Evolutionary conservation across 1,139 yeast species (phyloP).

Genomic region (Debaryomycetaceae sp.): DNA sequence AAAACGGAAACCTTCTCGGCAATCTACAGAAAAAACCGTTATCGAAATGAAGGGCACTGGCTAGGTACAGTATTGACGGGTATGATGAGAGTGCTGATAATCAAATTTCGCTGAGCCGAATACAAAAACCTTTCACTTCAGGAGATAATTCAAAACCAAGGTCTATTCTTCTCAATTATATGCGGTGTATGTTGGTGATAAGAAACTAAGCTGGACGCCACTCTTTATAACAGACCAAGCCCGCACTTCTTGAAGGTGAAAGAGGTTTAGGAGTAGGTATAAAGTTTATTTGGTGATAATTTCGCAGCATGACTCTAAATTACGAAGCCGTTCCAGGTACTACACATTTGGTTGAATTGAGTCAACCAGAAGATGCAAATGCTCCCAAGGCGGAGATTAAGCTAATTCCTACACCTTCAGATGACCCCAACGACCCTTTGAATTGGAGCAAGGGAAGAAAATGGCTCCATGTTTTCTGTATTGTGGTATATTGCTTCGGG

Average conservation of each 20-base stretch:
- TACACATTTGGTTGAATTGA: slow-evolving; percentile 3
- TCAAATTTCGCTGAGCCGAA: background rate
- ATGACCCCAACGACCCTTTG: slow-evolving; percentile 48
- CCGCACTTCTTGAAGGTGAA: too few species aligned
- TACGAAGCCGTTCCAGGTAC: slow-evolving; percentile 5
- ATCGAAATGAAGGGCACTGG: too few species aligned
- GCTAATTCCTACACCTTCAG: slow-evolving; percentile 41
- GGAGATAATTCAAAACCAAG: background rate
- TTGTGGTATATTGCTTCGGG: slow-evolving; percentile 39
- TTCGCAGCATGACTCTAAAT: slow-evolving; percentile 2
- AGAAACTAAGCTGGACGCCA: too few species aligned
- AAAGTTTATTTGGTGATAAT: too few species aligned
- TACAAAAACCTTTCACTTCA: background rate
- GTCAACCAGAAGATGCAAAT: background rate
- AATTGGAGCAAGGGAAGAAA: slow-evolving; percentile 41
- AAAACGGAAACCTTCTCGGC: too few species aligned
- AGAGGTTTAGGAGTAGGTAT: too few species aligned
- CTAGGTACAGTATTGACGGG: too few species aligned
- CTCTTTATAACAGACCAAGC: too few species aligned
- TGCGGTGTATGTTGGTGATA: too few species aligned
- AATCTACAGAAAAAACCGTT: too few species aligned
- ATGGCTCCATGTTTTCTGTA: slow-evolving; percentile 27
- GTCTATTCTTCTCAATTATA: too few species aligned
- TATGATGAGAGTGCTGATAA: too few species aligned
- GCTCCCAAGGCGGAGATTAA: slow-evolving; percentile 7